These are phyloP conservation scores for Macaranga tanarius DNA, from an alignment of 441 rosid species.

Conservation along the genomic window DNA sequence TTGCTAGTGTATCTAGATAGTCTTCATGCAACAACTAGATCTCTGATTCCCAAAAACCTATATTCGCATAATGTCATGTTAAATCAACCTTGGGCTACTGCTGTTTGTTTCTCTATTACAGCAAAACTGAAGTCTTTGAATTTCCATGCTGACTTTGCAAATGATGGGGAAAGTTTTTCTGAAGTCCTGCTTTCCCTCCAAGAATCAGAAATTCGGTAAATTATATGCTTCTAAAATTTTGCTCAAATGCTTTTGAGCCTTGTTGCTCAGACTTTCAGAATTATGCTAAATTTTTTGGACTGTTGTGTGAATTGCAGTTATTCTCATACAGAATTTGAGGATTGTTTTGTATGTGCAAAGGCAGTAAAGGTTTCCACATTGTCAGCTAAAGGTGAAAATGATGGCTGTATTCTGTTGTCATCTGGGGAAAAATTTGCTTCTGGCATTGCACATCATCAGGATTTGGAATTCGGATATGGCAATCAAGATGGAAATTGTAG, in stretches of 20 bases:
- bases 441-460: conserved; percentile 38
- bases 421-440: conserved; percentile 47
- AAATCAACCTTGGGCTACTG: conserved; percentile 36
- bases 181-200: conserved; percentile 46
- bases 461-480: conserved; percentile 27
- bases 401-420: conserved; percentile 51
- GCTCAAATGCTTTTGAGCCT: conserved; percentile 15
- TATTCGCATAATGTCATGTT: conserved; percentile 25
- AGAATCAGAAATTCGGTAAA: conserved; percentile 56
- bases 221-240: conserved; percentile 10
- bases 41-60: conserved; percentile 25
- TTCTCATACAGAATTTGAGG: conserved; percentile 47
- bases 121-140: conserved; percentile 51
- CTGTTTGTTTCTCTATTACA: conserved; percentile 51
- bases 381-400: conserved; percentile 39
- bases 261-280: not conserved
- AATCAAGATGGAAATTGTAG: conserved; percentile 29
- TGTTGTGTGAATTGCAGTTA: conserved; percentile 48
- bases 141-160: conserved; percentile 62
- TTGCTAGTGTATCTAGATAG: conserved; percentile 51
- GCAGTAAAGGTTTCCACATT: conserved; percentile 48
- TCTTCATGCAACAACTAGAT: conserved; percentile 41
- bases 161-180: conserved; percentile 66
- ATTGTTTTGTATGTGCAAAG: conserved; percentile 48
- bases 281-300: not conserved